Evolutionary conservation across 148 eudicot genomes (phyloP).

Genomic region (Bassia scoparia): DNA sequence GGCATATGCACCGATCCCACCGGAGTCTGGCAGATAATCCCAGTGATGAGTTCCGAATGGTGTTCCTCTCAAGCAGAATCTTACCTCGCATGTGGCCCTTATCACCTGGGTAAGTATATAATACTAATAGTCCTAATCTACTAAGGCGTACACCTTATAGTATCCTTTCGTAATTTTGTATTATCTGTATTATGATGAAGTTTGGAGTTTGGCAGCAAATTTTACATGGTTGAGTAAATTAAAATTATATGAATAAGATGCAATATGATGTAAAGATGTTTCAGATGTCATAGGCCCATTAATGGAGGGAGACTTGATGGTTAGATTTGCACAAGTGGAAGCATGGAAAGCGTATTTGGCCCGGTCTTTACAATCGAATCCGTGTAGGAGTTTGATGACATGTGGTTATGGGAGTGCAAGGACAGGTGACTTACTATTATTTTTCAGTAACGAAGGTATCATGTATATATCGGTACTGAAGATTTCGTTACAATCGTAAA

Average conservation of each 20-base stretch:
- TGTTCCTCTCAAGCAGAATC: conserved; percentile 76
- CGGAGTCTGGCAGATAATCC: conserved; percentile 83
- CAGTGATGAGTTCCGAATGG: conserved; percentile 72
- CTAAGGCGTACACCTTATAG: too few relatives aligned
- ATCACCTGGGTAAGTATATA: conserved; percentile 51
- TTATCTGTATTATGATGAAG: too few relatives aligned
- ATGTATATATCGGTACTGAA: too few relatives aligned
- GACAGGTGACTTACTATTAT: conserved; percentile 39
- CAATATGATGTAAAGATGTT: not conserved
- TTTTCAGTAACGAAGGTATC: not conserved
- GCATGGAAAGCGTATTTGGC: conserved; percentile 84
- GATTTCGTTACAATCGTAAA: not conserved
- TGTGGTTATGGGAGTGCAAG: conserved; percentile 74
- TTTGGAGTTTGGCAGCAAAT: too few relatives aligned
- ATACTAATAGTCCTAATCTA: too few relatives aligned
- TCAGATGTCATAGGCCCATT: conserved; percentile 72
- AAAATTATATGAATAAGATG: too few relatives aligned
- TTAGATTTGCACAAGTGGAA: conserved; percentile 57
- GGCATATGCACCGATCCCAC: conserved; percentile 64
- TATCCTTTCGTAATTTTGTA: too few relatives aligned
- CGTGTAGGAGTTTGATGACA: conserved; percentile 41
- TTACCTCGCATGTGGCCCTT: conserved; percentile 93
- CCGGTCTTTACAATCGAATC: conserved; percentile 68
- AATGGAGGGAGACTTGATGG: conserved; percentile 56
- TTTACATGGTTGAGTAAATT: too few relatives aligned